A percentile compares a stretch with the other conserved stretches of the same genome.
Conservation (phyloP, 2,329 filamentous ascomycete genomes). For the Zalaria sp. region DNA sequence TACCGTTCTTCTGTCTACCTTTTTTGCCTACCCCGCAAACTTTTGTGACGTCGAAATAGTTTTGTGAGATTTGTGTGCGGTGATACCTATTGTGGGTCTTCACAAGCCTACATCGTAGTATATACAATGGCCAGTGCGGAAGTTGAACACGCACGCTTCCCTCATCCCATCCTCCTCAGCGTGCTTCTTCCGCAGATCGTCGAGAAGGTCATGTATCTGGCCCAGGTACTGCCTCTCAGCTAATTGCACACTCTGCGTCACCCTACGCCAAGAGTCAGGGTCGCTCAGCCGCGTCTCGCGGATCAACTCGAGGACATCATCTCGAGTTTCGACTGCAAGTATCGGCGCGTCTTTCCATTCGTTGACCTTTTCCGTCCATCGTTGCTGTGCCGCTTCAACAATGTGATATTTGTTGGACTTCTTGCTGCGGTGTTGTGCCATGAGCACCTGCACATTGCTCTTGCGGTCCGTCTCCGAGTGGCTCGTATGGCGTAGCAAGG, state of each 20-base stretch:
- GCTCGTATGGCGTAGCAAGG: conserved; percentile 22
- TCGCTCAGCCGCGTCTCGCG: conserved; percentile 63
- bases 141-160: conserved; percentile 86
- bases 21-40: too few relatives aligned
- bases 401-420: conserved; percentile 83
- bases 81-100: not conserved
- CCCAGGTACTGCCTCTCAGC: conserved; percentile 69
- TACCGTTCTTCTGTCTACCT: too few relatives aligned
- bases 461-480: conserved; percentile 29
- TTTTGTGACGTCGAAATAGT: too few relatives aligned
- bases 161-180: conserved; percentile 35
- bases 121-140: conserved; percentile 67
- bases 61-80: not conserved
- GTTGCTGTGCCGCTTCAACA: conserved; percentile 57
- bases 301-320: conserved; percentile 66
- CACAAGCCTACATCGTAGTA: conserved; percentile 60
- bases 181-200: conserved; percentile 42
- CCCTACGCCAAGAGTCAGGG: conserved; percentile 66
- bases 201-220: conserved; percentile 66
- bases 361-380: conserved; percentile 48
- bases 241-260: conserved; percentile 64
- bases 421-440: conserved; percentile 71
- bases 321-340: conserved; percentile 75
- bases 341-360: conserved; percentile 67
- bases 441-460: conserved; percentile 72